phyloP scores from a whole-genome alignment of 768 basidiomycete species.

The Sarcomyxa edulis region DNA sequence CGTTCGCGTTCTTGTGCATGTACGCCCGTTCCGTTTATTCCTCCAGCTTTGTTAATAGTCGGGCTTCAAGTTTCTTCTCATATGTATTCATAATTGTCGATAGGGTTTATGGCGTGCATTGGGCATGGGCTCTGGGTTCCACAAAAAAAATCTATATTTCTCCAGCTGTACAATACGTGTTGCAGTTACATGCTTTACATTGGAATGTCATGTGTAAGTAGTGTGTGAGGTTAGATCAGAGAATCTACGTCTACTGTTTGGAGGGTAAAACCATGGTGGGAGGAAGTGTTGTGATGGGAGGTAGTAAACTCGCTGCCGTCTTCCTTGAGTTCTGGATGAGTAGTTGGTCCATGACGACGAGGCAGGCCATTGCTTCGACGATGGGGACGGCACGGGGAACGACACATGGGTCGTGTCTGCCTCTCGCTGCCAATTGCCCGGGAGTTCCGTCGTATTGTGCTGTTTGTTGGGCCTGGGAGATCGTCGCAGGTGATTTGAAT shows the following conservation, averaged over 20 bases:
- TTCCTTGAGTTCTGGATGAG: constrained; percentile 84
- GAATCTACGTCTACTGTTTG: constrained; percentile 6
- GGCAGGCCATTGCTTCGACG: constrained; percentile 95
- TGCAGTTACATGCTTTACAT: neutral
- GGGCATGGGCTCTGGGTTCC: too few relatives aligned
- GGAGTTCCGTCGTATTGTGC: constrained; percentile 90
- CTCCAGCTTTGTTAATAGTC: too few relatives aligned
- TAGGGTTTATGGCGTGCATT: too few relatives aligned
- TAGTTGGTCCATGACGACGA: constrained; percentile 93
- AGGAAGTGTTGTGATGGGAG: constrained; percentile 83
- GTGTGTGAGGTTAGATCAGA: too few relatives aligned
- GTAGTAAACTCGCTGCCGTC: constrained; percentile 71
- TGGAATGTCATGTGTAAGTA: constrained; percentile 1
- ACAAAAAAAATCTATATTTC: constrained; percentile 2
- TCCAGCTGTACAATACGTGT: neutral
- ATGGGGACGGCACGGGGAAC: constrained; percentile 97
- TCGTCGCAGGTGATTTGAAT: constrained; percentile 98
- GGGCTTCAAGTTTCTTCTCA: too few relatives aligned
- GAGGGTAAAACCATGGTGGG: constrained; percentile 83
- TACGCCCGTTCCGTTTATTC: too few relatives aligned
- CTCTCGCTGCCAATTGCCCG: constrained; percentile 85
- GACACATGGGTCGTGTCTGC: constrained; percentile 96
- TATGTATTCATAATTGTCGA: too few relatives aligned
- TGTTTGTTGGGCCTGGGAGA: constrained; percentile 86
- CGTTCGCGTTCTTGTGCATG: too few relatives aligned